Base-by-base conservation (phyloP, 2,329 filamentous ascomycete species). In the Plenodomus lindquistii region DNA sequence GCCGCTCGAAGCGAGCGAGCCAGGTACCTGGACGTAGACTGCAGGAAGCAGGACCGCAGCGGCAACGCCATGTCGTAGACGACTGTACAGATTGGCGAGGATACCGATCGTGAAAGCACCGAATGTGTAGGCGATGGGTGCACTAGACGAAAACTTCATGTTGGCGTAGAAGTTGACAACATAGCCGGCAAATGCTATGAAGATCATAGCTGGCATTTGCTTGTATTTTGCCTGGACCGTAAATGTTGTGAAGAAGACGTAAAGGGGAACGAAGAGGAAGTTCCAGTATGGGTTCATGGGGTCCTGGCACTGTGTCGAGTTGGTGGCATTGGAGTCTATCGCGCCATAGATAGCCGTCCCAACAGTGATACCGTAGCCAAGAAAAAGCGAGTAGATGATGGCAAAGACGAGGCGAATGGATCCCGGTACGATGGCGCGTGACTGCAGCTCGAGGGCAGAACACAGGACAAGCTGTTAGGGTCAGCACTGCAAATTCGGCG, bases 201-300 rank as follows among this genome's bases (percentile, higher is more conserved):
- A 31, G 17, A 89, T 75, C 88, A 92, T 93, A 48, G 88, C 79
- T 0, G 88, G 88, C 29, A 85, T 82, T 67, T 93, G 88, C 59
- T 82, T 85, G 82, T 83, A 90, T 71, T 90, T 89, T 47, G 87
- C 88, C 57, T 92, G 88, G 67, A 92, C 91, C 63, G 91, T 86
- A 63, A 91, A 79, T 52, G 64, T 65, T 2, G 87, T 86, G 42
- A 92, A 80, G 62, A 86, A 89, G 35, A 89, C 67, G 16, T 89
- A 85, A 67, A 91, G 92, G 5, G 82, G 84, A 0, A 93, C 89
- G 63, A 90, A 91, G 18, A 86, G 75, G 72, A 91, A 90, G 41
- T 80, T 81, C 57, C 79, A 81, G 22, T 77, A 73, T 6, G 79
- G 76, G 16, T 73, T 71, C 24, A 85, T 74, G 0, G 77, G 69